Base-by-base conservation (phyloP, 2,329 filamentous ascomycete species). In the Zymoseptoria brevis region DNA sequence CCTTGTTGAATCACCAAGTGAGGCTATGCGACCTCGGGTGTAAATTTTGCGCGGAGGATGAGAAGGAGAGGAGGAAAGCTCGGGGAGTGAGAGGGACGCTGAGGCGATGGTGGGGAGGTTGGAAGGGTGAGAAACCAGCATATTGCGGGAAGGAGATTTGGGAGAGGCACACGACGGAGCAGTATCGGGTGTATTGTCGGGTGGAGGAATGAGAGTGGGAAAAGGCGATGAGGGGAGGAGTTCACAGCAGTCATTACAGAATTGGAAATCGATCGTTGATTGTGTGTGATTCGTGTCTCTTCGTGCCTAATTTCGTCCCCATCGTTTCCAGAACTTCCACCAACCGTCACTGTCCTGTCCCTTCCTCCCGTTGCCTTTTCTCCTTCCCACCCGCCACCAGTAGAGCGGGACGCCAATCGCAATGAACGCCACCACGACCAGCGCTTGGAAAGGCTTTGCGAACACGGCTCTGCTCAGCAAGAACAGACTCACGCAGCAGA, bases 401-500 rank as follows among this genome's bases (percentile, higher is more conserved):
- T 93, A 99, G 26, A 97, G 84, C 0, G 91, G 89, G 45, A 97
- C 79, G 0, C 94, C 94, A 0, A 85, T 87, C 4, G 87, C 79
- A 60, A 96, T 89, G 69, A 97, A 99, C 0, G 79, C 86, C 5
- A 96, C 79, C 7, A 99, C 94, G 21, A 93, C 84, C 22, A 96
- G 72, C 0, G 93, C 96, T 79, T 99, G 92, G 55, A 96, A 68
- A 4, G 94, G 94, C 75, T 96, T 87, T 13, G 91, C 88, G 71
- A 99, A 94, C 13, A 97, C 86, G 3, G 92, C 91, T 55, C 94
- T 81, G 70, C 86, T 92, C 50, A 99, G 82, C 64, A 99, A 75
- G 72, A 99, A 99, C 64, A 99, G 75, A 72, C 90, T 96, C 48
- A 99, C 94, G 71, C 94, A 99, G 81, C 94, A 99, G 73, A 99